Percentiles rank a stretch among this genome's conserved stretches.
Conservation (phyloP, 306 rosid species). For the Cicer judaicum region DNA sequence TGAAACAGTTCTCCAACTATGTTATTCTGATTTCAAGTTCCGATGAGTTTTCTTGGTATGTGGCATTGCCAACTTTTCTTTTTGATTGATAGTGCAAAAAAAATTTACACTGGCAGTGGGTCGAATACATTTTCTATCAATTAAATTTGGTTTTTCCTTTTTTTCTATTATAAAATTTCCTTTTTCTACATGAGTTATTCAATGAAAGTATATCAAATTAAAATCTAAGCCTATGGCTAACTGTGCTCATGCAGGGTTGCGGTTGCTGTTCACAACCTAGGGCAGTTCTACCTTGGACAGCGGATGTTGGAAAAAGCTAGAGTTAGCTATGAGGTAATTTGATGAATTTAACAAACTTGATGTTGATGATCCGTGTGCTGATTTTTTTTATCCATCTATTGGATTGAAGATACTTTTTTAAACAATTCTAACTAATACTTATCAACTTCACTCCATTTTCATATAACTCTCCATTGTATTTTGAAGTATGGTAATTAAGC, state of each 20-base stretch:
- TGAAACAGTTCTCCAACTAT: not conserved
- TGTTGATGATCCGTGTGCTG: not conserved
- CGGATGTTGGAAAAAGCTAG: conserved; percentile 74
- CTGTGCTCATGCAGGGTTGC: conserved; percentile 66
- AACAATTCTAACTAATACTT: conserved; percentile 8
- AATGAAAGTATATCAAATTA: not conserved
- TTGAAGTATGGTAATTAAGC: conserved; percentile 10
- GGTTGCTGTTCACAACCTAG: conserved; percentile 86
- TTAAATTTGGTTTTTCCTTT: conserved; percentile 26
- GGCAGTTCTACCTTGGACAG: conserved; percentile 78
- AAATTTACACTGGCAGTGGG: conserved; percentile 5
- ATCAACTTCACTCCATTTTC: conserved; percentile 23
- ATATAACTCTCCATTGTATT: not conserved
- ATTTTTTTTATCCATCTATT: conserved; percentile 6
- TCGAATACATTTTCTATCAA: conserved; percentile 1
- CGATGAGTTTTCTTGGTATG: conserved; percentile 19
- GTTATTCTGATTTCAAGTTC: conserved; percentile 1
- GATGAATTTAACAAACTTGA: conserved; percentile 11
- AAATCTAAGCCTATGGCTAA: conserved; percentile 16
- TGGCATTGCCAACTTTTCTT: conserved; percentile 17
- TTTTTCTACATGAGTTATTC: not conserved
- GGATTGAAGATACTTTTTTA: conserved; percentile 24
- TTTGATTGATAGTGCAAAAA: conserved; percentile 6
- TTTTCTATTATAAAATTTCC: not conserved
- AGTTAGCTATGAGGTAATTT: conserved; percentile 69